phyloP scores from a whole-genome alignment of 2,329 filamentous ascomycete genomes.

The Aspergillus unguis region DNA sequence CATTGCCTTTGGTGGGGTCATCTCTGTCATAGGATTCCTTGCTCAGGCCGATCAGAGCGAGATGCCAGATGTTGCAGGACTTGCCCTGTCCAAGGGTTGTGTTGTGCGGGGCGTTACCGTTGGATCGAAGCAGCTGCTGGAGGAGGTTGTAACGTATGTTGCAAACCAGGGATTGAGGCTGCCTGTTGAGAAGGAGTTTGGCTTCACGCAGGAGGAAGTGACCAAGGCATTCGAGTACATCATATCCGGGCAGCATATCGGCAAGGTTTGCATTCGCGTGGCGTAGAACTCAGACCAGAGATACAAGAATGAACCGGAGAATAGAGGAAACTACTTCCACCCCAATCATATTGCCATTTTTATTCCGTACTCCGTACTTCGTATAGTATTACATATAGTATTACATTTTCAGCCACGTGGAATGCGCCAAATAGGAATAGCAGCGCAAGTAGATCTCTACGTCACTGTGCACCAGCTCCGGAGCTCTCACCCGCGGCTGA shows the following conservation, averaged over 20 bases:
- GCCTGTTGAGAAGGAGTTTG: not conserved
- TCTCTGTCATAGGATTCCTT: slow-evolving; percentile 7
- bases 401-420: no score
- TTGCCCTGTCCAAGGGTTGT: slow-evolving; percentile 4
- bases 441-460: no score
- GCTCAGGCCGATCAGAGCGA: slow-evolving; percentile 1
- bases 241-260: not conserved
- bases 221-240: not conserved
- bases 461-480: no score
- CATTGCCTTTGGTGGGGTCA: slow-evolving; percentile 3
- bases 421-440: no score
- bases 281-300: not conserved
- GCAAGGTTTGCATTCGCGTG: not conserved
- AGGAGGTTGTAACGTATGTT: not conserved
- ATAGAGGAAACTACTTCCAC: no score
- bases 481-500: no score
- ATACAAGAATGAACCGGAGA: no score
- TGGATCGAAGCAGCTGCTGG: slow-evolving; percentile 3
- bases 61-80: slow-evolving; percentile 9
- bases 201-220: not conserved
- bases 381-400: no score
- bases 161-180: not conserved
- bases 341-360: no score
- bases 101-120: slow-evolving; percentile 7
- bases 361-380: no score